Percentiles rank a stretch among this genome's conserved stretches.
Conservation (phyloP, 2,329 filamentous ascomycete species). For the Canariomyces notabilis region DNA sequence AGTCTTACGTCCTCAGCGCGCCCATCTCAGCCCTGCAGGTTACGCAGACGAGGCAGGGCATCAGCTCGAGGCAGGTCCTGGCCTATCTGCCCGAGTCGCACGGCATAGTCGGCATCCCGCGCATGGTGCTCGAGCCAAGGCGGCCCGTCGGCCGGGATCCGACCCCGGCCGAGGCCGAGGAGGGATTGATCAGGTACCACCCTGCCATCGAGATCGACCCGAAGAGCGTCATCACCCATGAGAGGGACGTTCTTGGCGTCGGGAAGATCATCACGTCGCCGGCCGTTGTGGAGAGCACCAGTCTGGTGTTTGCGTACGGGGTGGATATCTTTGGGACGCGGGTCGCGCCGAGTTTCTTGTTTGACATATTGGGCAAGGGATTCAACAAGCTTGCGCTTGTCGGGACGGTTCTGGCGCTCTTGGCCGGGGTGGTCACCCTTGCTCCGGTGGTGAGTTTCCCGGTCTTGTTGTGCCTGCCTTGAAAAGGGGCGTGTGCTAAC, state of each 20-base stretch:
- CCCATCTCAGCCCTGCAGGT: slow-evolving; percentile 76
- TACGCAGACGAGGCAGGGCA: slow-evolving; percentile 86
- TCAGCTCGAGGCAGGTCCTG: slow-evolving; percentile 76
- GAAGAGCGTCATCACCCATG: slow-evolving; percentile 73
- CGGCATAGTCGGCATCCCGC: slow-evolving; percentile 74
- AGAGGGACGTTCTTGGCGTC: slow-evolving; percentile 74
- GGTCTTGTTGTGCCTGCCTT: neutral
- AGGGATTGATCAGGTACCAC: slow-evolving; percentile 72
- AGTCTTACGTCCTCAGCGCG: slow-evolving; percentile 75
- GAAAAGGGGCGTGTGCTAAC: slow-evolving; percentile 29
- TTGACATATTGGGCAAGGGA: slow-evolving; percentile 87
- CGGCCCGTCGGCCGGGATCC: slow-evolving; percentile 82
- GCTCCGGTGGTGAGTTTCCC: slow-evolving; percentile 71
- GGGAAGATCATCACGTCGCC: slow-evolving; percentile 68
- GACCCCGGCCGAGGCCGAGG: slow-evolving; percentile 71
- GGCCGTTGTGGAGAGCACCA: slow-evolving; percentile 85
- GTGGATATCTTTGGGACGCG: slow-evolving; percentile 83
- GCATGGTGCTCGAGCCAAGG: slow-evolving; percentile 74
- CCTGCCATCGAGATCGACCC: slow-evolving; percentile 81
- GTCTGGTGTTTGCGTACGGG: slow-evolving; percentile 81
- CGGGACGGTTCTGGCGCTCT: slow-evolving; percentile 75
- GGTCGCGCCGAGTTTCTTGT: slow-evolving; percentile 79
- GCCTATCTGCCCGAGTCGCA: slow-evolving; percentile 69
- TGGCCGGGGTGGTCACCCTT: slow-evolving; percentile 69
- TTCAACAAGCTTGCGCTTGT: slow-evolving; percentile 89